Evolutionary conservation across 106 monocot species (phyloP), one percentile per base, ranked within the genome.

Genomic region (Agapanthus africanus): DNA sequence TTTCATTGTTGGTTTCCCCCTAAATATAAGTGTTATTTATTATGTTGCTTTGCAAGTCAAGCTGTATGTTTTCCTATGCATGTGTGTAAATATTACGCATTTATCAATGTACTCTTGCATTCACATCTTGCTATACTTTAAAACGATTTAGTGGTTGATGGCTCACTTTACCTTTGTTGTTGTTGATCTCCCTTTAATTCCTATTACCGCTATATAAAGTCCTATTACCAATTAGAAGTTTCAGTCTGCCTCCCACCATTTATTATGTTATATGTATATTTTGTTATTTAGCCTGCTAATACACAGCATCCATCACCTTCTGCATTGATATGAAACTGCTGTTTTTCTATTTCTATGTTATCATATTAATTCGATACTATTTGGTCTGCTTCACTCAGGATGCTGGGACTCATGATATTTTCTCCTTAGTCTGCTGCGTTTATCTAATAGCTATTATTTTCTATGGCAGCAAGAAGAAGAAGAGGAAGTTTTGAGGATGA

Each of bases 391-490:
- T n/a, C n/a, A n/a, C n/a, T n/a, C n/a, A n/a, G n/a, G n/a, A n/a
- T n/a, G n/a, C n/a, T n/a, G n/a, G n/a, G n/a, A n/a, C n/a, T n/a
- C n/a, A n/a, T n/a, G n/a, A n/a, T n/a, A n/a, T n/a, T n/a, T n/a
- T n/a, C n/a, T n/a, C n/a, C n/a, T n/a, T n/a, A n/a, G n/a, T n/a
- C n/a, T n/a, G n/a, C n/a, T n/a, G n/a, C n/a, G n/a, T n/a, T n/a
- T n/a, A n/a, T n/a, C n/a, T n/a, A n/a, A n/a, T n/a, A n/a, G n/a
- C n/a, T n/a, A n/a, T n/a, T n/a, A n/a, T n/a, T n/a, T n/a, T n/a
- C n/a, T 67, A 7, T 81, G 46, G 16, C 86, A 97, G 95, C 79
- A 87, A 82, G 90, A 90, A 78, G 97, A 99, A 70, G 87, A 93
- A 65, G 79, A 84, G 10, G 97, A 92, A 52, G 82, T 93, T 71